A percentile compares a stretch with the other conserved stretches of the same genome.
Evolutionary conservation across 1,284 basidiomycete species (phyloP).

Genomic region (Chondrostereum purpureum): DNA sequence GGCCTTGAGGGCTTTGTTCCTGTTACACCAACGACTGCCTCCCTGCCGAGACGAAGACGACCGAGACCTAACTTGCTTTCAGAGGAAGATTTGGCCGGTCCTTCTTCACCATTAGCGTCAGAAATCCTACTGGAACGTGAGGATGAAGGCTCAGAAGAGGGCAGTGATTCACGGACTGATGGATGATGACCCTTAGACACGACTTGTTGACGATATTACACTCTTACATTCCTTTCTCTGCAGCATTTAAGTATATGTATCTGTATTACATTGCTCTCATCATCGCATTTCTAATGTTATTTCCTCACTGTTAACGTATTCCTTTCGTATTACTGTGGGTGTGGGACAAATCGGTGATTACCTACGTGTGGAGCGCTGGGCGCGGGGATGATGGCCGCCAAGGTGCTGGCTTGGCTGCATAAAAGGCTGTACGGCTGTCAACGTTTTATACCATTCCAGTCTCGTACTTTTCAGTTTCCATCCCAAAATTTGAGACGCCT

Average conservation of each 20-base stretch:
- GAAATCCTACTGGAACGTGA: slow-evolving; percentile 5
- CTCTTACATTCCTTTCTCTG: slow-evolving; percentile 5
- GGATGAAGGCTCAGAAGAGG: slow-evolving; percentile 11
- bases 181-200: slow-evolving; percentile 2
- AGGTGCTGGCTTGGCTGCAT: too few species aligned
- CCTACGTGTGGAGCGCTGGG: too few species aligned
- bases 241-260: slow-evolving; percentile 16
- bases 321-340: neutral
- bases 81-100: slow-evolving; percentile 5
- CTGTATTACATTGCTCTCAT: slow-evolving; percentile 15
- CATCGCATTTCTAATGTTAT: neutral
- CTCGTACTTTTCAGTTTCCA: too few species aligned
- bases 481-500: too few species aligned
- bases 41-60: slow-evolving; percentile 16
- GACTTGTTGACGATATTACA: too few species aligned
- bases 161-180: slow-evolving; percentile 5
- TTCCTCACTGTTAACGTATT: neutral
- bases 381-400: neutral
- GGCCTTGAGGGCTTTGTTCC: slow-evolving; percentile 34
- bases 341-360: neutral
- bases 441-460: too few species aligned
- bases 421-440: too few species aligned
- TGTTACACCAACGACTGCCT: slow-evolving; percentile 27
- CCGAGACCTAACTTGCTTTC: slow-evolving; percentile 6
- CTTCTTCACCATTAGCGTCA: slow-evolving; percentile 9